Percentiles rank a stretch among this genome's conserved stretches.
Conservation (phyloP, 305 asterid genomes). For the Fraxinus albicans region DNA sequence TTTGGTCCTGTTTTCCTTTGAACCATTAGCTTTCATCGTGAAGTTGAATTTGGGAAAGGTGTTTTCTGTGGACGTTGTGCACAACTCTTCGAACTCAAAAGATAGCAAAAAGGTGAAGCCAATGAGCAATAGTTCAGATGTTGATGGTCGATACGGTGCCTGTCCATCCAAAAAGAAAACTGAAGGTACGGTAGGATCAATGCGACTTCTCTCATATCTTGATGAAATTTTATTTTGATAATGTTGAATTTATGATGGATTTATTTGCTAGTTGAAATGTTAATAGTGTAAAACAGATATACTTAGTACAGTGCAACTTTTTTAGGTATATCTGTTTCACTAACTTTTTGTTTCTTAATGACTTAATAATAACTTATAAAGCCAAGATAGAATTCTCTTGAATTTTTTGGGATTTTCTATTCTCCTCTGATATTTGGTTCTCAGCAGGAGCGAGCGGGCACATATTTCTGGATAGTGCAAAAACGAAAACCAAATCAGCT, state of each 20-base stretch:
- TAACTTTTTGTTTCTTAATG: not conserved
- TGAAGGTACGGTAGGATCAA: slow-evolving; percentile 38
- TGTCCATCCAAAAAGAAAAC: slow-evolving; percentile 32
- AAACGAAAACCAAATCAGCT: slow-evolving; percentile 35
- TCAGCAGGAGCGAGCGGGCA: slow-evolving; percentile 34
- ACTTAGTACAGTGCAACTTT: not conserved
- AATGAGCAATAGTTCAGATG: slow-evolving; percentile 33
- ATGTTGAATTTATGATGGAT: not conserved
- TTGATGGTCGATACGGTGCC: slow-evolving; percentile 28
- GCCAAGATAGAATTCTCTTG: not conserved
- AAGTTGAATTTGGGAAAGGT: slow-evolving; percentile 49
- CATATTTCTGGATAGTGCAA: slow-evolving; percentile 23
- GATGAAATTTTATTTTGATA: not conserved
- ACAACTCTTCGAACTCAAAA: slow-evolving; percentile 26
- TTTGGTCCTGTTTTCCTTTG: slow-evolving; percentile 8
- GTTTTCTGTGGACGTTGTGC: slow-evolving; percentile 26
- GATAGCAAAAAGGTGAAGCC: slow-evolving; percentile 27
- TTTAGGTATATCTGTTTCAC: not conserved
- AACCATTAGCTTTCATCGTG: slow-evolving; percentile 51
- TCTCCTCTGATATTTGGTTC: slow-evolving; percentile 5
- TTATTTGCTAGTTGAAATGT: not conserved
- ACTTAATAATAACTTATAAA: not conserved
- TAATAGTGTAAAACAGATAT: not conserved
- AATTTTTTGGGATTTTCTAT: not conserved
- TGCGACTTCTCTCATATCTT: not conserved